phyloP scores from a whole-genome alignment of 305 asterid species.

The Fraxinus angustifolia region DNA sequence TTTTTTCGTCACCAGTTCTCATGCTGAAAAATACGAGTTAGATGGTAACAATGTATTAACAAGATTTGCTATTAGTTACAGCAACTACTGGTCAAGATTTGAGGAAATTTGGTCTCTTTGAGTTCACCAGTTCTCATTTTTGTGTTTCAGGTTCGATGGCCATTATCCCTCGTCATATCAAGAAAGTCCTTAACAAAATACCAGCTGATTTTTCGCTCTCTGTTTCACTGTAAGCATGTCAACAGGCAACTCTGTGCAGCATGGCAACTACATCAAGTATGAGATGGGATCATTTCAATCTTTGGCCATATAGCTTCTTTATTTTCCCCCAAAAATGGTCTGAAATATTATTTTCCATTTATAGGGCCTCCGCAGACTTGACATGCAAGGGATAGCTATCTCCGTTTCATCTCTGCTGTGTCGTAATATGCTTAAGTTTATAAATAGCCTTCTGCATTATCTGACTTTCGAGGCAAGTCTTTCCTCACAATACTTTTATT shows the following conservation, averaged over 20 bases:
- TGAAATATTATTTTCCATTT: constrained; percentile 16
- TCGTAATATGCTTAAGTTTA: constrained; percentile 92
- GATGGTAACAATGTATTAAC: background rate
- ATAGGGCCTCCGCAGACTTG: constrained; percentile 86
- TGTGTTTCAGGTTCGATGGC: constrained; percentile 82
- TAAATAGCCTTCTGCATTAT: constrained; percentile 91
- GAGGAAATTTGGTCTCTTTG: constrained; percentile 6
- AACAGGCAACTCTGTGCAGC: constrained; percentile 98
- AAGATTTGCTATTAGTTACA: background rate
- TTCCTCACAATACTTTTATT: background rate
- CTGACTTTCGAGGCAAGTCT: constrained; percentile 85
- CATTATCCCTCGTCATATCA: constrained; percentile 90
- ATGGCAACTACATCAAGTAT: constrained; percentile 95
- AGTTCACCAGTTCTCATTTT: constrained; percentile 6
- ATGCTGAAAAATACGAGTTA: constrained; percentile 5
- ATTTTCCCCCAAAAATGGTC: constrained; percentile 17
- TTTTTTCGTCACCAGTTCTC: background rate
- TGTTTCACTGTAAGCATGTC: constrained; percentile 96
- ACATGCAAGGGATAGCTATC: constrained; percentile 93
- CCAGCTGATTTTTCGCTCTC: constrained; percentile 81
- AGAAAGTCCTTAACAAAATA: constrained; percentile 85
- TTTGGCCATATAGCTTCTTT: constrained; percentile 20
- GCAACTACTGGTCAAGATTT: background rate
- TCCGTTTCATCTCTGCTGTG: constrained; percentile 91
- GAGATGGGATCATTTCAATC: constrained; percentile 14